Percentiles rank a stretch among this genome's conserved stretches.
These are phyloP conservation scores for Peribolospora kevripleyi DNA, from an alignment of 768 basidiomycete genomes.

Conservation along the genomic window DNA sequence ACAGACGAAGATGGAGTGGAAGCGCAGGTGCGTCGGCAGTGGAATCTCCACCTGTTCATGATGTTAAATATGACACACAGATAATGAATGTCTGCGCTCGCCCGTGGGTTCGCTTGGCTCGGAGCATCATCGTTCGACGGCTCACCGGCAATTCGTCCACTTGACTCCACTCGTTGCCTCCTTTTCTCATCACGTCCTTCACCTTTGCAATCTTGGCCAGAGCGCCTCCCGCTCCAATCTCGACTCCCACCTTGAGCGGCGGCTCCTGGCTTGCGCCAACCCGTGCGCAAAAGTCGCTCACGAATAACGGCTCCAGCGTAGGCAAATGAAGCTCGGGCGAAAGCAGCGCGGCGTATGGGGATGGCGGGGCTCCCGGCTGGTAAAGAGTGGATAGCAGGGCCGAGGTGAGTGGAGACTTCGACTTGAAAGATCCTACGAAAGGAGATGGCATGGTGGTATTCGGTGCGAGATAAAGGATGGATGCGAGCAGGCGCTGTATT, in stretches of 20 bases:
- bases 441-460: slow-evolving; percentile 14
- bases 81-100: background rate
- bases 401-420: slow-evolving; percentile 37
- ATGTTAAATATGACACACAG: background rate
- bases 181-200: slow-evolving; percentile 71
- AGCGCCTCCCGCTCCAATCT: slow-evolving; percentile 79
- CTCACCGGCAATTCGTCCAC: slow-evolving; percentile 66
- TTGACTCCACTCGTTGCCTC: slow-evolving; percentile 60
- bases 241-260: slow-evolving; percentile 66
- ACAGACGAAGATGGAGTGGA: slow-evolving; percentile 92
- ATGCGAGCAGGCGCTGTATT: slow-evolving; percentile 47
- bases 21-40: slow-evolving; percentile 47
- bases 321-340: slow-evolving; percentile 1
- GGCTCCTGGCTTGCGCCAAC: slow-evolving; percentile 73
- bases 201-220: slow-evolving; percentile 83
- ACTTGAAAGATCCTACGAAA: slow-evolving; percentile 14
- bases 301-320: slow-evolving; percentile 48
- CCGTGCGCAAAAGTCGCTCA: slow-evolving; percentile 65
- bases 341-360: background rate
- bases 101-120: slow-evolving; percentile 5
- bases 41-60: slow-evolving; percentile 67
- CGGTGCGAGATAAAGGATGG: slow-evolving; percentile 39
- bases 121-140: background rate
- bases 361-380: background rate
- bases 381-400: slow-evolving; percentile 28